A percentile compares a stretch with the other conserved stretches of the same genome.
Evolutionary conservation across 2,329 filamentous ascomycete genomes (phyloP).

Genomic region (Epichloe typhina): DNA sequence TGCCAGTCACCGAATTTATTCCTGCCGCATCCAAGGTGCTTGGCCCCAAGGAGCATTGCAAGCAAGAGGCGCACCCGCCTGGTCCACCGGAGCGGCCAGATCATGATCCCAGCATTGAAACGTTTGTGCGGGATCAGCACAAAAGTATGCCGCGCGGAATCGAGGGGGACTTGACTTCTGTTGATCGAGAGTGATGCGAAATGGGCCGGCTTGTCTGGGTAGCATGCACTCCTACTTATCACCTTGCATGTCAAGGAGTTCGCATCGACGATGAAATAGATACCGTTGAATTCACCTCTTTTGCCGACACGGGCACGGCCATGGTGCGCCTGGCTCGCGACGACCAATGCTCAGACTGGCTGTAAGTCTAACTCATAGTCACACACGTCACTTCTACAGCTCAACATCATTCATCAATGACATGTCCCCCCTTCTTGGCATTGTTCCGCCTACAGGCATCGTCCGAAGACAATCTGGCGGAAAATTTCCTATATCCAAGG

Average conservation of each 20-base stretch:
- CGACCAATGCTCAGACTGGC: no score
- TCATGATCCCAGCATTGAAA: slow-evolving; percentile 36
- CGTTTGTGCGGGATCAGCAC: slow-evolving; percentile 40
- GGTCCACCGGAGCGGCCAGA: slow-evolving; percentile 30
- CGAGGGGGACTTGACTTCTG: slow-evolving; percentile 10
- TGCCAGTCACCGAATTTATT: slow-evolving; percentile 29
- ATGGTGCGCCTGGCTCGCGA: no score
- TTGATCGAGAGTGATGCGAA: slow-evolving; percentile 8
- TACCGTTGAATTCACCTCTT: not conserved
- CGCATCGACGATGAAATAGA: no score
- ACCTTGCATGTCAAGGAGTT: no score
- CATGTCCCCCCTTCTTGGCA: slow-evolving; percentile 48
- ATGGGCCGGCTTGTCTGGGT: no score
- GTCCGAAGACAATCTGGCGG: slow-evolving; percentile 24
- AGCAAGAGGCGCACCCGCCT: slow-evolving; percentile 10
- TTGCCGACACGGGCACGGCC: no score
- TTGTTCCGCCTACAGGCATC: slow-evolving; percentile 34
- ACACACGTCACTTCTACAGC: not conserved
- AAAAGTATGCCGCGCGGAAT: slow-evolving; percentile 22
- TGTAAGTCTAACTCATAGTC: no score
- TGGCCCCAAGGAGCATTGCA: slow-evolving; percentile 18
- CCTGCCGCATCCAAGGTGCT: slow-evolving; percentile 29
- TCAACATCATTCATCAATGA: not conserved
- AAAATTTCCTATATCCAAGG: slow-evolving; percentile 53
- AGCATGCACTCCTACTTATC: no score